Base-by-base conservation (phyloP, 2,329 filamentous ascomycete genomes). In the Pyricularia sp. region DNA sequence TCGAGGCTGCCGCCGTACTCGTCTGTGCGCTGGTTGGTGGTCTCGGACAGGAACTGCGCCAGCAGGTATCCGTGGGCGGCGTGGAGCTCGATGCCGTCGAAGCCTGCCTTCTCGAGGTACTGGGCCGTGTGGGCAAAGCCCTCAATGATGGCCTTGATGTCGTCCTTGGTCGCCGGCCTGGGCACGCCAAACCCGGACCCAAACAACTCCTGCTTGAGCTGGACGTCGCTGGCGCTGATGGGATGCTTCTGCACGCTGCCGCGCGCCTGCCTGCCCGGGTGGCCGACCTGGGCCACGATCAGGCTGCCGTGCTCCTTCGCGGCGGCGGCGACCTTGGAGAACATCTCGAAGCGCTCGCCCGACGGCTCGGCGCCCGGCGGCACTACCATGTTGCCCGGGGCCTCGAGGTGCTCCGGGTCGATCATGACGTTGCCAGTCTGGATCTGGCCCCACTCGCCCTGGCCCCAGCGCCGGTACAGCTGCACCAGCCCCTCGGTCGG, bases 21-120 rank as follows among this genome's bases (percentile, higher is more conserved):
- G 72, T 87, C 84, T 9, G 81, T 84, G 77, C 85, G 81, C 68
- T 79, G 75, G 75, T 86, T 86, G 11, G 82, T 82, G 0, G 76
- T 79, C 42, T 77, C 78, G 1, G 81, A 81, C 30, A 86, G 77
- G 75, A 87, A 87, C 71, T 85, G 83, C 3, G 81, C 78, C 3
- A 86, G 75, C 2, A 87, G 80, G 72, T 85, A 87, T 2, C 85
- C 84, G 72, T 70, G 69, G 10, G 70, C 85, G 17, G 77, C 83
- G 72, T 87, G 85, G 11, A 86, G 76, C 73, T 84, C 72, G 30
- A 85, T 77, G 3, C 84, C 83, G 71, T 85, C 80, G 65, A 81
- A 91, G 2, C 89, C 88, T 0, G 87, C 87, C 74, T 86, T 86
- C 70, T 90, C 82, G 4, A 86, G 78, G 71, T 84, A 90, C 73